Base-by-base conservation (phyloP, 495 filamentous ascomycete genomes). In the Aspergillus indologenus region DNA sequence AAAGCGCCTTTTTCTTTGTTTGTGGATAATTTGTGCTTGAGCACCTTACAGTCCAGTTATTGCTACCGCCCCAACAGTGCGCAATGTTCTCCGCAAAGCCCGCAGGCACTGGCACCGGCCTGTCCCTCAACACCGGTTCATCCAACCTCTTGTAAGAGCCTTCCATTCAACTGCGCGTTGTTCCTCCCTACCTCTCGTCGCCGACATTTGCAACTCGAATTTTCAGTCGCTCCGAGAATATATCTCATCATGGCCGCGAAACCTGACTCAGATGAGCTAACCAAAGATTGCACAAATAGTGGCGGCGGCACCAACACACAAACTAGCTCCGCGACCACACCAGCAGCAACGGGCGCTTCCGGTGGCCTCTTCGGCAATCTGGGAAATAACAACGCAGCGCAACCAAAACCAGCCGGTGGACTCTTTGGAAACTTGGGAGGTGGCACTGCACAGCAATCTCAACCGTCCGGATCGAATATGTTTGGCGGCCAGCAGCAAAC, bases 81-180 rank as follows among this genome's bases (percentile, higher is more conserved):
- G 65, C 19, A 45, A 79, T 79, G 76, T 79, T 79, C 59, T 86
- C 86, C 43, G 78, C 83, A 45, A 91, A 87, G 74, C 82, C 86
- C 60, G 82, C 87, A 22, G 61, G 67, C 23, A 67, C 72, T 26
- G 61, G 73, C 15, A 44, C 72, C 19, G 87, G 84, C 55, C 77
- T 92, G 55, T 89, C 84, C 57, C 89, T 94, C 68, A 92, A 90
- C 68, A 94, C 90, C n/a, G 82, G 76, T 46, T 79, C 85, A 40
- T 83, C 87, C 56, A 90, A 87, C 73, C 80, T 90, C 67, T 91
- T 86, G 85, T 88, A 70, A 83, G 84, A 21, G 43, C 15, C 40
- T 47, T 15, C 17, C 21, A 12, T 54, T 54, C 21, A 7, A 48
- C 21, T 54, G 20, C 23, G 12, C 34, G 34, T 15, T 8, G 26